These are phyloP conservation scores for Echium plantagineum DNA, from an alignment of 257 asterid species.

Conservation along the genomic window DNA sequence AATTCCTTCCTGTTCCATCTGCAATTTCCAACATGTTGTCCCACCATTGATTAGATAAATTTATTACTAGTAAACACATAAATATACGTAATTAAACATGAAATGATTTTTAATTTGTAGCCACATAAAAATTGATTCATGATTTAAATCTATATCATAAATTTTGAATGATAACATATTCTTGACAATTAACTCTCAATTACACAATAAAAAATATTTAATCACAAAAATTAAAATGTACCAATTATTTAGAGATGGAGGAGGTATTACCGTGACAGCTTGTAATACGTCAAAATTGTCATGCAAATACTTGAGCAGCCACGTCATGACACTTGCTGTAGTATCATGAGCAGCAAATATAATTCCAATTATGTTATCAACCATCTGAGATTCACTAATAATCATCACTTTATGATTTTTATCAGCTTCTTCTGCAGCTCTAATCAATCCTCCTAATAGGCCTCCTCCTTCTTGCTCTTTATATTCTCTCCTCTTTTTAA, in stretches of 20 bases:
- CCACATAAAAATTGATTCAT: too few species aligned
- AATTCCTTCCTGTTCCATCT: conserved; percentile 54
- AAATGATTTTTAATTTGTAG: too few species aligned
- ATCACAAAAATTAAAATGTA: too few species aligned
- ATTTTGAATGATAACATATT: too few species aligned
- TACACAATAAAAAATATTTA: too few species aligned
- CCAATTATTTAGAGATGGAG: too few species aligned
- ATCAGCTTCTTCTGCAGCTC: conserved; percentile 18
- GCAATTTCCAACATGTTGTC: background rate
- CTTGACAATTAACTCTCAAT: too few species aligned
- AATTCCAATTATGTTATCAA: conserved; percentile 58
- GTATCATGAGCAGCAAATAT: conserved; percentile 78
- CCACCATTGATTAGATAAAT: too few species aligned
- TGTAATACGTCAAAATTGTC: conserved; percentile 27
- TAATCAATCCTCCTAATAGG: conserved; percentile 34
- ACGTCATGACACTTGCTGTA: conserved; percentile 56
- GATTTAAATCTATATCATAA: too few species aligned
- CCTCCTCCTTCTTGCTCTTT: conserved; percentile 31
- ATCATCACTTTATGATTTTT: background rate
- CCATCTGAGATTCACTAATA: conserved; percentile 47
- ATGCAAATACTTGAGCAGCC: conserved; percentile 62
- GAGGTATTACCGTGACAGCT: conserved; percentile 30
- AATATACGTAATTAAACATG: too few species aligned
- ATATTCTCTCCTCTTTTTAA: conserved; percentile 34
- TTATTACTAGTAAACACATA: too few species aligned